Evolutionary conservation across 1,139 yeast species (phyloP), one percentile per base, ranked within the genome.

Genomic region (Nakaseomyces sp.): DNA sequence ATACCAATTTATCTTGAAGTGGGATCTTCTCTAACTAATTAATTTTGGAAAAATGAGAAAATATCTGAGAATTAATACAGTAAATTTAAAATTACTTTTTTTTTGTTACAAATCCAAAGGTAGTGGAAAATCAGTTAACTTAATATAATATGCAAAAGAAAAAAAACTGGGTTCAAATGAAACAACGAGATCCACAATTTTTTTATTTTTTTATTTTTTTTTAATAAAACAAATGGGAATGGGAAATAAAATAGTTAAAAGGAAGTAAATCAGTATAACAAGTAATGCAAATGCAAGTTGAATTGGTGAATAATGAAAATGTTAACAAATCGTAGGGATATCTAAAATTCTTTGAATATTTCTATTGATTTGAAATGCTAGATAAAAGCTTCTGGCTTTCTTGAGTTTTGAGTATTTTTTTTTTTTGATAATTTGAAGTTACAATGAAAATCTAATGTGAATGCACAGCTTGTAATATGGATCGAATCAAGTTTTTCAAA

Each of bases 241-340:
- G n/a, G n/a, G n/a, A n/a, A n/a, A n/a, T n/a, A n/a, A n/a, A n/a
- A n/a, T n/a, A n/a, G n/a, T n/a, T n/a, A n/a, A 13, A n/a, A 18
- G n/a, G 15, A 32, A 19, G 4, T 18, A 17, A 32, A 32, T 18
- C 20, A 32, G 36, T 18, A 32, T 18, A 32, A 32, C 36, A 32
- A 17, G 24, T 32, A 32, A 32, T 32, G 36, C 36, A 32, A 32
- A 32, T 32, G 36, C 36, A 9, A 32, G 16, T 18, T 17, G 36
- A 10, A 32, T 18, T 18, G 13, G 13, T 6, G 16, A 32, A 17
- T 5, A 12, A 18, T 32, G 15, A 12, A 17, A 17, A 32, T 18
- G 7, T 26, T 10, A 19, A 32, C 12, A 32, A 16, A 30, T 30
- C 10, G 33, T 3, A n/a, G 18, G 17, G 10, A 15, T 5, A 7